These are phyloP conservation scores for Phyllostachys edulis DNA, from an alignment of 176 grass and related monocot species.

Conservation along the genomic window DNA sequence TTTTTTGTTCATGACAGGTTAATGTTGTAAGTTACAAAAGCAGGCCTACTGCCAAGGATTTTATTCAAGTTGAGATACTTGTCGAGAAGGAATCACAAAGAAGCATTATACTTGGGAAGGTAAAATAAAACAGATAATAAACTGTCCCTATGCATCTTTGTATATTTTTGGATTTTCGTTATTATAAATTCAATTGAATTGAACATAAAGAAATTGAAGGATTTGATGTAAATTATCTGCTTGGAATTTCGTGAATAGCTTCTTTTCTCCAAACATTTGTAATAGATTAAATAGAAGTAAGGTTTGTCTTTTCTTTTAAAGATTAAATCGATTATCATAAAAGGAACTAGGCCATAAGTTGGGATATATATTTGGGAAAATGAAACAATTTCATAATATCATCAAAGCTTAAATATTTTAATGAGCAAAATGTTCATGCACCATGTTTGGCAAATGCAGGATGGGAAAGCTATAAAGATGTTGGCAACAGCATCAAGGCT, in stretches of 20 bases:
- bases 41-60: conserved; percentile 81
- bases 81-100: conserved; percentile 92
- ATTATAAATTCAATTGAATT: background rate
- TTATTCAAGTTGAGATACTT: conserved; percentile 94
- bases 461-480: conserved; percentile 88
- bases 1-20: conserved; percentile 45
- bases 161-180: conserved; percentile 6
- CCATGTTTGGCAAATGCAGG: conserved; percentile 34
- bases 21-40: conserved; percentile 87
- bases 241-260: background rate
- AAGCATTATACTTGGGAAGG: conserved; percentile 92
- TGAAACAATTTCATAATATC: background rate
- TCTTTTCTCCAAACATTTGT: background rate
- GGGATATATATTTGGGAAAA: background rate
- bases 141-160: background rate
- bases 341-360: background rate
- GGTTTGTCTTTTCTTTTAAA: background rate
- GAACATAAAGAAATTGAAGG: background rate
- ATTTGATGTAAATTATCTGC: background rate
- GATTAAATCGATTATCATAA: background rate
- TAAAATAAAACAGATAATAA: conserved; percentile 43
- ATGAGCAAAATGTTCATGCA: too few species aligned
- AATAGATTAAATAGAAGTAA: background rate
- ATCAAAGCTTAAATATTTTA: background rate
- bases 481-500: conserved; percentile 91